A percentile compares a stretch with the other conserved stretches of the same genome.
Conservation (phyloP, 2,329 filamentous ascomycete species). For the Beauveria medogensis region DNA sequence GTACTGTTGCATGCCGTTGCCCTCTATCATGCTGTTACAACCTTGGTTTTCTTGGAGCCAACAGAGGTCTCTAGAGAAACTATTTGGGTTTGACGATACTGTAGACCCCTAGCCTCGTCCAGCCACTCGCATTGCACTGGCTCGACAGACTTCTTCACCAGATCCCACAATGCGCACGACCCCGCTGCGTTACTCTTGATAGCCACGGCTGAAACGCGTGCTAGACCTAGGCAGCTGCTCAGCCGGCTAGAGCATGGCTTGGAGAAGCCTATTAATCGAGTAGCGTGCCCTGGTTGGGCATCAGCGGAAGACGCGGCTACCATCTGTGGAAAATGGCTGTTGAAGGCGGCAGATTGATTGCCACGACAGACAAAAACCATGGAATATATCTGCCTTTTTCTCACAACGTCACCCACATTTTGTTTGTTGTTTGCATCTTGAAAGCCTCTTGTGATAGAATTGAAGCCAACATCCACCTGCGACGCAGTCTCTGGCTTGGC, state of each 20-base stretch:
- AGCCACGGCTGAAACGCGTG: constrained; percentile 57
- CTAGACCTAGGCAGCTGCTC: constrained; percentile 48
- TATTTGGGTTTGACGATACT: constrained; percentile 28
- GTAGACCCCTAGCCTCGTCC: constrained; percentile 14
- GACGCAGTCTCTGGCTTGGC: constrained; percentile 42
- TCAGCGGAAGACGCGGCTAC: constrained; percentile 40
- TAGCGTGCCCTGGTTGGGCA: constrained; percentile 29
- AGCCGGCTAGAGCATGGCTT: constrained; percentile 51
- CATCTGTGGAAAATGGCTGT: constrained; percentile 52
- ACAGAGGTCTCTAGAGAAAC: constrained; percentile 27
- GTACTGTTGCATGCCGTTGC: not conserved
- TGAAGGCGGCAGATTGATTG: constrained; percentile 48
- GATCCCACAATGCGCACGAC: constrained; percentile 47
- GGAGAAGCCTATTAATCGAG: constrained; percentile 55
- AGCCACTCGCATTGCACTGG: constrained; percentile 49
- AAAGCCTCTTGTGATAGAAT: constrained; percentile 53
- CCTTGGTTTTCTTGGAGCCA: constrained; percentile 23
- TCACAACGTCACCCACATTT: not conserved
- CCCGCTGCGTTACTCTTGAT: constrained; percentile 49
- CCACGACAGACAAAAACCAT: constrained; percentile 52
- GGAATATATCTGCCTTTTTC: constrained; percentile 28
- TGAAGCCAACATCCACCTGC: constrained; percentile 56
- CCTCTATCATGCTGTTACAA: not conserved
- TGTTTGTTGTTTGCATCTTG: constrained; percentile 22
- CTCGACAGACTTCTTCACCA: constrained; percentile 44